Conservation (phyloP, 805 yeast genomes). For the Pichia occidentalis region DNA sequence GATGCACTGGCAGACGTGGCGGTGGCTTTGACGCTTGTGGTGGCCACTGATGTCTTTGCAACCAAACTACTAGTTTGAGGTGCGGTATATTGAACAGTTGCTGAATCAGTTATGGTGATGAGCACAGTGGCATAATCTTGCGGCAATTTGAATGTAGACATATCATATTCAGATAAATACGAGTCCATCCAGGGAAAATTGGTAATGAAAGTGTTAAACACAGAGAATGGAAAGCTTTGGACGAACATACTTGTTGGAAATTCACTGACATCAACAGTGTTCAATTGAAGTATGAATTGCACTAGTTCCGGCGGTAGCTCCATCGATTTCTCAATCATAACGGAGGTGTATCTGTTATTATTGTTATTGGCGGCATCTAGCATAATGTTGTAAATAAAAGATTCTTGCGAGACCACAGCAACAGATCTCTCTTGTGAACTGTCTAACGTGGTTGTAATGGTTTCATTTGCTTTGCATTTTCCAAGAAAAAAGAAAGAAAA, state of each 20-base stretch:
- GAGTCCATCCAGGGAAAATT: constrained; percentile 32
- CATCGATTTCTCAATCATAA: constrained; percentile 27
- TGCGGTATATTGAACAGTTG: neutral
- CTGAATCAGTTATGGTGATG: constrained; percentile 5
- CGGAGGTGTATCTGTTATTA: constrained; percentile 28
- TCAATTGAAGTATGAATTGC: constrained; percentile 25
- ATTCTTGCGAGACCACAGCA: constrained; percentile 30
- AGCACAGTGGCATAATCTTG: constrained; percentile 23
- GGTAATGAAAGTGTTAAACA: constrained; percentile 27
- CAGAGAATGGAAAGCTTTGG: constrained; percentile 29
- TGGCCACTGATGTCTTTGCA: too few species aligned
- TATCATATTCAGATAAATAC: constrained; percentile 21
- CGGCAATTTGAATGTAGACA: constrained; percentile 26
- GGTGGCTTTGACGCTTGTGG: too few species aligned
- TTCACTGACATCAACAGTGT: constrained; percentile 5
- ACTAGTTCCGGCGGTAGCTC: constrained; percentile 26
- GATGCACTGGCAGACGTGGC: too few species aligned
- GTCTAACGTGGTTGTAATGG: constrained; percentile 21
- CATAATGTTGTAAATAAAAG: constrained; percentile 28
- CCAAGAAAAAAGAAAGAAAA: neutral
- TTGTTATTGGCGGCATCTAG: constrained; percentile 27
- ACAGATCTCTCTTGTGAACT: constrained; percentile 22
- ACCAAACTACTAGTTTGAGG: too few species aligned
- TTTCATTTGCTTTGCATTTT: neutral
- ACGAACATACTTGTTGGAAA: constrained; percentile 24